Conservation (phyloP, 2,329 filamentous ascomycete species). For the Apiospora aurea region DNA sequence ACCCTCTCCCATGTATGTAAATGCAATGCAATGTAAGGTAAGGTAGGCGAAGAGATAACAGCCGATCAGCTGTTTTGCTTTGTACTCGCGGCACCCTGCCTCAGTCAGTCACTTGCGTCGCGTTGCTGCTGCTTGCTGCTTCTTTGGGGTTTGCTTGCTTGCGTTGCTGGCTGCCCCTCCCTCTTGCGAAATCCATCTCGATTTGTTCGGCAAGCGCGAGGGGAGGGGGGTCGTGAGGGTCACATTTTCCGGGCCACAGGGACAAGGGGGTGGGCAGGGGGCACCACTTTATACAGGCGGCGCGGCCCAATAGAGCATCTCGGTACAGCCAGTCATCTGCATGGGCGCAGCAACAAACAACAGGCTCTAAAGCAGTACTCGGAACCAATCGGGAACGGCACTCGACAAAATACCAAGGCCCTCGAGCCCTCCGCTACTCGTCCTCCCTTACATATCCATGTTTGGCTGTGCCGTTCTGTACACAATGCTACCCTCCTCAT, state of each 20-base stretch:
- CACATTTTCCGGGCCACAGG: conserved; percentile 9
- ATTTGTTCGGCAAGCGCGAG: conserved; percentile 15
- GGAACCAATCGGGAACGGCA: conserved; percentile 8
- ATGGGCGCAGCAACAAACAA: conserved; percentile 10
- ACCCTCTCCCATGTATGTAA: background rate
- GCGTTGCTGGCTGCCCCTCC: conserved; percentile 1
- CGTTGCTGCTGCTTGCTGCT: background rate
- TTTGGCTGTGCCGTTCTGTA: background rate
- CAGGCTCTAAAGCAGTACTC: background rate
- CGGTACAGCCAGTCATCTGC: conserved; percentile 12
- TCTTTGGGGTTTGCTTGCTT: background rate
- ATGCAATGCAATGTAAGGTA: background rate
- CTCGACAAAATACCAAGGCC: background rate
- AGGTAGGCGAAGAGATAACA: conserved; percentile 3
- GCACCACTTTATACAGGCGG: conserved; percentile 12
- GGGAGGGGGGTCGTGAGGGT: background rate
- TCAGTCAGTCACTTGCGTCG: background rate
- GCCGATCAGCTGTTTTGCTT: background rate
- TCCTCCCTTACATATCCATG: background rate
- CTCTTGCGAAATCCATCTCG: background rate
- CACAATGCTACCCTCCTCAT: background rate
- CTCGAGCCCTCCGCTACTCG: background rate
- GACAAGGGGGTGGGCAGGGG: background rate
- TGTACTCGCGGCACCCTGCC: background rate
- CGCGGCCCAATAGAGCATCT: background rate